These are phyloP conservation scores for Candida dubliniensis DNA, from an alignment of 1,139 yeast species.

Conservation along the genomic window DNA sequence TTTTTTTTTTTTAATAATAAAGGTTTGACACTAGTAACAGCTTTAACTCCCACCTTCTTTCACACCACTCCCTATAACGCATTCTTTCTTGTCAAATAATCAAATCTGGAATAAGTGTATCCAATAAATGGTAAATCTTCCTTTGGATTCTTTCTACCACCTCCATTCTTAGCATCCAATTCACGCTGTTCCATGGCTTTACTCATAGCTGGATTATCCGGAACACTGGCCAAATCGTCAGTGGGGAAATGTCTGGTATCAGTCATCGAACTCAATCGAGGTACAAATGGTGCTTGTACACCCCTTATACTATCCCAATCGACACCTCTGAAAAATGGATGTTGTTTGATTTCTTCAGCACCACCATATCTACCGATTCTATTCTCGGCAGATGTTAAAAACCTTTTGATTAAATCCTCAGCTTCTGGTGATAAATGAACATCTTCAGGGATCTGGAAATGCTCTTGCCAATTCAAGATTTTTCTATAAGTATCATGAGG, in stretches of 20 bases:
- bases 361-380: constrained; percentile 92
- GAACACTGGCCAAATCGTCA: constrained; percentile 93
- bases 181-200: constrained; percentile 68
- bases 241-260: constrained; percentile 98
- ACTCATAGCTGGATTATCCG: constrained; percentile 84
- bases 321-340: constrained; percentile 94
- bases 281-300: constrained; percentile 93
- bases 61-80: constrained; percentile 49
- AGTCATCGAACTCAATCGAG: constrained; percentile 64
- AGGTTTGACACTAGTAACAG: too few species aligned
- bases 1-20: too few species aligned
- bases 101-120: constrained; percentile 92
- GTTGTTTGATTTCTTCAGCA: constrained; percentile 87
- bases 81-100: constrained; percentile 83
- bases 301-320: constrained; percentile 93
- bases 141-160: constrained; percentile 52
- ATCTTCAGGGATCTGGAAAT: constrained; percentile 92
- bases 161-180: constrained; percentile 30
- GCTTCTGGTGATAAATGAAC: constrained; percentile 91
- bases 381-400: constrained; percentile 80
- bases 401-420: constrained; percentile 83
- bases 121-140: constrained; percentile 96
- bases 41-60: too few species aligned
- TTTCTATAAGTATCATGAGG: constrained; percentile 98
- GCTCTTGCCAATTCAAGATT: constrained; percentile 93